Base-by-base conservation (phyloP, 2,329 filamentous ascomycete genomes). In the Colletotrichum sojae region DNA sequence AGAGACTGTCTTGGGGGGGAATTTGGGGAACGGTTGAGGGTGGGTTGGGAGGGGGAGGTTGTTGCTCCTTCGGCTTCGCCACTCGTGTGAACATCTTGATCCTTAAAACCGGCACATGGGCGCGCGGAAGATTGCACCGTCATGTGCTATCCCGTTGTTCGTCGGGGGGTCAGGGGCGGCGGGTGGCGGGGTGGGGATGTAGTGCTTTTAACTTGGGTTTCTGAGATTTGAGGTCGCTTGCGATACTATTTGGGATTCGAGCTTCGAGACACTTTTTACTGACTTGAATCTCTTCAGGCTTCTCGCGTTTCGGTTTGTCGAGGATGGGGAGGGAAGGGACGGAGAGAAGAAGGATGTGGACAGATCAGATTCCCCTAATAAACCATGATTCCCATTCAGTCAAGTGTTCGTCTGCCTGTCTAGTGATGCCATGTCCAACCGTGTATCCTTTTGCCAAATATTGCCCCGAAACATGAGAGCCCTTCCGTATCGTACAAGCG, bases 161-260 rank as follows among this genome's bases (percentile, higher is more conserved):
- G 65, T 63, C 61, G 61, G 57, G 60, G 64, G 54, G 43, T 31
- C 31, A 54, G 65, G 69, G 60, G 64, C 71, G 74, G 75, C 73
- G 73, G 72, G 73, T 67, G 79, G 77, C 76, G 79, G 74, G 76
- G 77, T 81, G 73, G 73, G 67, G 63, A 69, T 66, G 82, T 83
- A 74, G 79, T 83, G 81, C 81, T 83, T 83, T 80, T 81, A 83
- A 78, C 74, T 71, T 76, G 80, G 81, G 81, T 83, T 83, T 83
- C 81, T 83, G 81, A 83, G 71, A 73, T 74, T 74, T 36, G 62
- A 62, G 48, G 5, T 9, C 27, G 51, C 22, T 31, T 15, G n/a
- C 31, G 4, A 4, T 40, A 52, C 25, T 5, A 31, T 15, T 22
- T n/a, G 46, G 31, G 31, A 36, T 20, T 43, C 2, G 31, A 5